Evolutionary conservation across 805 yeast genomes (phyloP), one percentile per base, ranked within the genome.

Genomic region (Ogataea pini): DNA sequence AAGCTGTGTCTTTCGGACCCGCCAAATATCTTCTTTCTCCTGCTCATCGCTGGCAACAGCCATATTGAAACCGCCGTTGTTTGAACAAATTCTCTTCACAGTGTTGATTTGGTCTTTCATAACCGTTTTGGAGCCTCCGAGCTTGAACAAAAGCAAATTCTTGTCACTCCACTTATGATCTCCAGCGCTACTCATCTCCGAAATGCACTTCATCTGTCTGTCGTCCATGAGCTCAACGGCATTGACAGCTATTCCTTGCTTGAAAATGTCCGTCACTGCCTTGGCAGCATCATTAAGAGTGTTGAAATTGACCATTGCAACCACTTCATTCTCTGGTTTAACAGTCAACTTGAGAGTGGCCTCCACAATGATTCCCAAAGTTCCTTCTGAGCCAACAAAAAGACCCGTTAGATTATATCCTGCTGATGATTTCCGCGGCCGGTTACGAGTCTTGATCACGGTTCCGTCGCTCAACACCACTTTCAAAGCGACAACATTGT

Each of bases 391-490:
- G 0, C 92, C 92, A 39, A 82, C 72, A 59, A 86, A 83, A 49
- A 86, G 63, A 7, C 85, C 83, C 46, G 85, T 86, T 62, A 86
- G 70, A 58, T 85, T 86, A 61, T 86, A 86, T 10, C 95, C 95
- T 7, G 92, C 91, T 52, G 87, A 76, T 2, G 90, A 78, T 57
- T 87, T 86, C 58, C 87, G 75, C 3, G 94, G 91, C 62, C 94
- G 73, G 56, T 77, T 80, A 51, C 80, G 79, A 1, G 95, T 87
- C 68, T 84, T 87, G 42, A 86, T 72, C 28, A 87, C 70, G 1
- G 90, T 82, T 2, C 95, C 95, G 65, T 86, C 95, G 12, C 94
- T 87, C 38, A 86, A 66, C 6, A 87, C 94, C 18, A 86, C 87
- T 1, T 89, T 87, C 49, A 86, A 62, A 48, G 78, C 78, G 20